Evolutionary conservation across 306 rosid genomes (phyloP).

Genomic region (Adenanthera pavonina): DNA sequence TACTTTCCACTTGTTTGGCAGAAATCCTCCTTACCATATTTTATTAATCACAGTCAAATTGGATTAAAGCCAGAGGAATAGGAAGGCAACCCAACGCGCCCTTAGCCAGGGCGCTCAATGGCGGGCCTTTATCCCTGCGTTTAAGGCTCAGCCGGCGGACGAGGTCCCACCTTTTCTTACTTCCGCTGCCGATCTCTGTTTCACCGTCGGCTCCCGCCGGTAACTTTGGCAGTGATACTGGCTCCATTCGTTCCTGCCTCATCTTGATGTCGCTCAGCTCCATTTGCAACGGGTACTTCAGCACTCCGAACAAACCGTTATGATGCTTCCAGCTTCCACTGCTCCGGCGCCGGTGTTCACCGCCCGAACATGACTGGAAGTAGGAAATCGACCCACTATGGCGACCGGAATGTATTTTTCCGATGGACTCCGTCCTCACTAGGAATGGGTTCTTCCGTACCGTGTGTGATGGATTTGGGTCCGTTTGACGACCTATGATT

Average conservation of each 20-base stretch:
- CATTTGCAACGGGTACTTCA: conserved; percentile 39
- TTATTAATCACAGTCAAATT: background rate
- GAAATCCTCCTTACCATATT: background rate
- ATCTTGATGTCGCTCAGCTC: conserved; percentile 37
- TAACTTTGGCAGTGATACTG: background rate
- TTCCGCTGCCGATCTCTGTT: background rate
- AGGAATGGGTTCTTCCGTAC: conserved; percentile 8
- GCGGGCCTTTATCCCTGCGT: conserved; percentile 1
- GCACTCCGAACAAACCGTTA: conserved; percentile 32
- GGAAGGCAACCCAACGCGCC: conserved; percentile 24
- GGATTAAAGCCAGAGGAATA: conserved; percentile 14
- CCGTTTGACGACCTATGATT: background rate
- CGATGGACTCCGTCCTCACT: background rate
- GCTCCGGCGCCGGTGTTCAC: conserved; percentile 9
- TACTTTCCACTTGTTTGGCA: background rate
- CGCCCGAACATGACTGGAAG: background rate
- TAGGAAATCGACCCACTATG: background rate
- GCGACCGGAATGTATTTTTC: background rate
- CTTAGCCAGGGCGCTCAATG: conserved; percentile 8
- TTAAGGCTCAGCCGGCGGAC: conserved; percentile 25
- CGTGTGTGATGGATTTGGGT: background rate
- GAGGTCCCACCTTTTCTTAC: conserved; percentile 9
- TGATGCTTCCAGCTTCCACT: conserved; percentile 10
- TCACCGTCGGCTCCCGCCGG: background rate
- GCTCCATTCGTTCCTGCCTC: conserved; percentile 28